Evolutionary conservation across 352 stramenopile species (phyloP).

Genomic region (Elongisporangium anandrum): DNA sequence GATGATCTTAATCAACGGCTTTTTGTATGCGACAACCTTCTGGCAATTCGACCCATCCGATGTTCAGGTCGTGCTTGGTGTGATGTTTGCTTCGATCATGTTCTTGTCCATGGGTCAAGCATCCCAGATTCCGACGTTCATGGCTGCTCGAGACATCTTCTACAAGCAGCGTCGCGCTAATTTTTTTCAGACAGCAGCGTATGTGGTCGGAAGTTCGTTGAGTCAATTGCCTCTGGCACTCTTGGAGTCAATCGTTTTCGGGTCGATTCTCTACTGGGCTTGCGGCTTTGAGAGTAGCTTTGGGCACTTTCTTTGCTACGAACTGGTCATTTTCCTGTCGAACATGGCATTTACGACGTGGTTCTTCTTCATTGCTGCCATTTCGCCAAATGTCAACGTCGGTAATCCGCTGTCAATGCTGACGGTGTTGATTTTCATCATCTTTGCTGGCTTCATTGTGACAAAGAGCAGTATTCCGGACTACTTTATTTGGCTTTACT

Average conservation of each 20-base stretch:
- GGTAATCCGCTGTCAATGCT: conserved; percentile 42
- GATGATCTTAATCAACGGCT: conserved; percentile 32
- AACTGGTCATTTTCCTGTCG: conserved; percentile 45
- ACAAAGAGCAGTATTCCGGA: conserved; percentile 39
- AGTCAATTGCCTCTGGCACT: conserved; percentile 32
- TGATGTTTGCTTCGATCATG: too few species aligned
- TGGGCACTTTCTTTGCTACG: conserved; percentile 33
- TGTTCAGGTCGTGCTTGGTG: conserved; percentile 34
- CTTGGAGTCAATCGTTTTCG: conserved; percentile 74
- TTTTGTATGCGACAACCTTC: conserved; percentile 34
- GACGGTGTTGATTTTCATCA: conserved; percentile 36
- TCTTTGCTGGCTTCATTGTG: conserved; percentile 53
- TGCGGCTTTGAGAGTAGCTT: conserved; percentile 49
- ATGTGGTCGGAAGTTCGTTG: conserved; percentile 48
- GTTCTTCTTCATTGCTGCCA: conserved; percentile 45
- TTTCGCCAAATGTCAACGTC: conserved; percentile 26
- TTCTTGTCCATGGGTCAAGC: too few species aligned
- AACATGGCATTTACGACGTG: conserved; percentile 47
- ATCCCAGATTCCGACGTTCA: too few species aligned
- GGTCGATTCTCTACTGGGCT: conserved; percentile 83
- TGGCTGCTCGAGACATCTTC: too few species aligned
- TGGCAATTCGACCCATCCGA: conserved; percentile 24
- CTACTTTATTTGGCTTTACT: conserved; percentile 50
- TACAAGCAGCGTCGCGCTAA: too few species aligned
- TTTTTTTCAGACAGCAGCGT: conserved; percentile 58